Base-by-base conservation (phyloP, 2,329 filamentous ascomycete genomes). In the Aspergillus alliaceus region DNA sequence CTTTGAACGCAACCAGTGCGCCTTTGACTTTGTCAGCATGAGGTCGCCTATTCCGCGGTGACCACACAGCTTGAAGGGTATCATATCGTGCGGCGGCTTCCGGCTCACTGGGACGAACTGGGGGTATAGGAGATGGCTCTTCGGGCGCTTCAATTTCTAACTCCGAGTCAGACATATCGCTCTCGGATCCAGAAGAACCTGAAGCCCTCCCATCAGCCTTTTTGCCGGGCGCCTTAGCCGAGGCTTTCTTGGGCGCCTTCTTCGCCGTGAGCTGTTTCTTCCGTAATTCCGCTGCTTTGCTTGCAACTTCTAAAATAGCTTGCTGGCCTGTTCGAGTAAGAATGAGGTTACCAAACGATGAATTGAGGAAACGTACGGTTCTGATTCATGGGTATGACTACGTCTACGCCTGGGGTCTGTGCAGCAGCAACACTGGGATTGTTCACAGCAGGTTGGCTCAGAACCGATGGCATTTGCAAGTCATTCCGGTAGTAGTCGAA, bases 51-150 rank as follows among this genome's bases (percentile, higher is more conserved):
- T 81, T 82, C 58, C 80, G 80, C 46, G 82, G 80, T 49, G 78
- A 80, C 85, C 85, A 88, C 11, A 86, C 79, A 29, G 84, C 83
- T 68, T 84, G 84, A 55, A 86, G 80, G 9, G 83, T 79, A 66
- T 87, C 84, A 69, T 86, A 87, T 53, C 79, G 77, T 14, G 80
- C 79, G 42, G 79, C 83, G 63, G 76, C 80, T 58, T 82, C 74
- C 5, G 81, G 78, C 46, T 83, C 81, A 35, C 74, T 77, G 9
- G 85, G 82, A 25, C 84, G 77, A 56, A 74, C 73, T 20, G 75
- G 64, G 11, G 84, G 82, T 7, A 86, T 70, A 22, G 85, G 85
- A 15, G 82, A 84, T 15, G 77, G 73, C 58, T 86, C 83, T 32
- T 80, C 77, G 14, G 81, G 78, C 20, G 76, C 75, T 53, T 82